Conservation (phyloP, 805 yeast genomes). For the Nakazawaea sp. region DNA sequence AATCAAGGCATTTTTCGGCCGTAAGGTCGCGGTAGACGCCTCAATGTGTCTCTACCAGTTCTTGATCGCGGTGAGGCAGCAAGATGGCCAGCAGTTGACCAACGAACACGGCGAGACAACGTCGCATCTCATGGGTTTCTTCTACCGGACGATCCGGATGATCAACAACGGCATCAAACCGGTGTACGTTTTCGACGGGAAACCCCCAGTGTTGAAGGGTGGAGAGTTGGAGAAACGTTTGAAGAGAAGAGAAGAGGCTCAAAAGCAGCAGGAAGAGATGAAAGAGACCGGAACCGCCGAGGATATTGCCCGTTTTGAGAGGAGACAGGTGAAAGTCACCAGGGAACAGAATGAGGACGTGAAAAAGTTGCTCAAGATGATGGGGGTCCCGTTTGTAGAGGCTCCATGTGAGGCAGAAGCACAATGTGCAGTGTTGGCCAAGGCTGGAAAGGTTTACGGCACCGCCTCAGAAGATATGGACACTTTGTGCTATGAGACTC, state of each 20-base stretch:
- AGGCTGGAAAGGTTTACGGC: constrained; percentile 86
- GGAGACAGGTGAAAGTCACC: constrained; percentile 85
- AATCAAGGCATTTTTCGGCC: constrained; percentile 80
- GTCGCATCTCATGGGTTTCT: constrained; percentile 94
- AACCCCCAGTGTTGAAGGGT: constrained; percentile 90
- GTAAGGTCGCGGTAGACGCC: constrained; percentile 96
- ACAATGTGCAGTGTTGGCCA: constrained; percentile 91
- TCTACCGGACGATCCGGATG: constrained; percentile 85
- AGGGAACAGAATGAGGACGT: constrained; percentile 93
- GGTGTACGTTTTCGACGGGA: constrained; percentile 94
- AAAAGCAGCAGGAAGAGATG: constrained; percentile 61
- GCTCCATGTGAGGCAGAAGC: constrained; percentile 99
- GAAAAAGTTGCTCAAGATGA: constrained; percentile 64
- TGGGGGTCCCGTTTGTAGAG: constrained; percentile 92
- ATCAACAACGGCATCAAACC: constrained; percentile 95
- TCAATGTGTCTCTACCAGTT: constrained; percentile 97
- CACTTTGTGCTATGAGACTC: constrained; percentile 87
- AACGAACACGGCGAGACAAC: constrained; percentile 88
- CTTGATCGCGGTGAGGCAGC: constrained; percentile 92
- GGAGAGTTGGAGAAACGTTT: constrained; percentile 88
- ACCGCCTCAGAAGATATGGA: constrained; percentile 99
- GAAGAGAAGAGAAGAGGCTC: constrained; percentile 77
- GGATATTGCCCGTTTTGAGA: constrained; percentile 68
- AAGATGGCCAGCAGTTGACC: constrained; percentile 90
- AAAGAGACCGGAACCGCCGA: constrained; percentile 78